Evolutionary conservation across 169 alveolate species (phyloP).

Genomic region (Cryptosporidium viatorum): DNA sequence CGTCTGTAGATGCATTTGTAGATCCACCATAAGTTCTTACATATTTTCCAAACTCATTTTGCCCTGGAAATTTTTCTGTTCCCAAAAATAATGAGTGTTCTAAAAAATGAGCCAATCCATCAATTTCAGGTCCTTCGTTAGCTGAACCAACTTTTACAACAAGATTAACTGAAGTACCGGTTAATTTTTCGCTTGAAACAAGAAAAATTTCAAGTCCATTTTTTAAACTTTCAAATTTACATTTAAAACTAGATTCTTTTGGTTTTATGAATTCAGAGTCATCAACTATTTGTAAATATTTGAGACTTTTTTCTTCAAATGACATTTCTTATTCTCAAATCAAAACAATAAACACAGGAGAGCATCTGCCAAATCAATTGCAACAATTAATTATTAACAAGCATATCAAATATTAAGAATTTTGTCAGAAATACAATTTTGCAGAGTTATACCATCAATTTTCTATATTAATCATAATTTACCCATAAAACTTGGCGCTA

Average conservation of each 20-base stretch:
- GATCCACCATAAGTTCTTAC: conserved; percentile 82
- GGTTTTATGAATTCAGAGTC: conserved; percentile 35
- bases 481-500: background rate
- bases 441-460: background rate
- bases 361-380: background rate
- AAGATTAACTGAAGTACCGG: background rate
- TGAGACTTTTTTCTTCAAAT: background rate
- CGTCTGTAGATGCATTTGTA: conserved; percentile 80
- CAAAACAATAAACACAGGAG: background rate
- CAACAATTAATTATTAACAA: too few species aligned
- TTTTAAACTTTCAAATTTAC: background rate
- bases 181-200: conserved; percentile 5
- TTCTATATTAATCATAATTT: background rate
- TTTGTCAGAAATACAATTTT: background rate
- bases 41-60: conserved; percentile 77
- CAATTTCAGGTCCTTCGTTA: conserved; percentile 39
- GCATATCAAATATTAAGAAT: background rate
- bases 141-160: conserved; percentile 56
- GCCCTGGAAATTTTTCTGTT: conserved; percentile 85
- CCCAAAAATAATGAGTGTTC: conserved; percentile 90
- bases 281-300: conserved; percentile 2
- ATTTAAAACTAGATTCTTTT: background rate
- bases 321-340: background rate
- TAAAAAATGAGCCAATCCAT: conserved; percentile 88
- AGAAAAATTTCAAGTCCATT: conserved; percentile 48